Evolutionary conservation across 257 asterid species (phyloP).

Genomic region (Catharanthus roseus): DNA sequence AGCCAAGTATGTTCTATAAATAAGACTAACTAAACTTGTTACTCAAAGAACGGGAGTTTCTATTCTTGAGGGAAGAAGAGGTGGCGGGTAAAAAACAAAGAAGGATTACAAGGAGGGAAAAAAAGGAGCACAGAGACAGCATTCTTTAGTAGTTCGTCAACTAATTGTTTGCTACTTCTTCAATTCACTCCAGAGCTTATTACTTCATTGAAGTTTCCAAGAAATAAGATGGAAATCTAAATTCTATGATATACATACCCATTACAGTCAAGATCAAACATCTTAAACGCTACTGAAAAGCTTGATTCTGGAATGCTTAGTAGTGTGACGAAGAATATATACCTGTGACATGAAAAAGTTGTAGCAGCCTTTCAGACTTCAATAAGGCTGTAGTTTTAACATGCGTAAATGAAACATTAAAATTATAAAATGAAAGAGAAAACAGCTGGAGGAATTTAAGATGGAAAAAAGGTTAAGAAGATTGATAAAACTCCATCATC

Average conservation of each 20-base stretch:
- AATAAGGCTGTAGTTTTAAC: conserved; percentile 2
- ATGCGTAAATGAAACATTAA: not conserved
- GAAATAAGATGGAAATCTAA: not conserved
- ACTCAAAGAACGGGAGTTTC: not conserved
- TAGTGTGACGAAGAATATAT: conserved; percentile 79
- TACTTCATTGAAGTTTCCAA: not conserved
- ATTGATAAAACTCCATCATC: conserved; percentile 12
- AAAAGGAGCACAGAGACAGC: not conserved
- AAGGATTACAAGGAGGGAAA: not conserved
- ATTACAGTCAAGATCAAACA: conserved; percentile 81
- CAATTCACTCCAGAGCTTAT: not conserved
- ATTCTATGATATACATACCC: conserved; percentile 44
- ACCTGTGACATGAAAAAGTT: conserved; percentile 46
- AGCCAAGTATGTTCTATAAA: not conserved
- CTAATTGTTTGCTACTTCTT: not conserved
- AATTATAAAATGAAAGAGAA: conserved; percentile 14
- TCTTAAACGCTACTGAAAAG: conserved; percentile 88
- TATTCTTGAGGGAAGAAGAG: not conserved
- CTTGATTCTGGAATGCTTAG: conserved; percentile 91
- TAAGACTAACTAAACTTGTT: not conserved
- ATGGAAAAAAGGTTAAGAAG: conserved; percentile 3
- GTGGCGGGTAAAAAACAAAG: not conserved
- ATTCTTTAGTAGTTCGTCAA: not conserved
- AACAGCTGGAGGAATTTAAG: no score
- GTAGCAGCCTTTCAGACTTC: conserved; percentile 20